phyloP scores from a whole-genome alignment of 129 eudicot species.

The Centrapalus pauciflorus region DNA sequence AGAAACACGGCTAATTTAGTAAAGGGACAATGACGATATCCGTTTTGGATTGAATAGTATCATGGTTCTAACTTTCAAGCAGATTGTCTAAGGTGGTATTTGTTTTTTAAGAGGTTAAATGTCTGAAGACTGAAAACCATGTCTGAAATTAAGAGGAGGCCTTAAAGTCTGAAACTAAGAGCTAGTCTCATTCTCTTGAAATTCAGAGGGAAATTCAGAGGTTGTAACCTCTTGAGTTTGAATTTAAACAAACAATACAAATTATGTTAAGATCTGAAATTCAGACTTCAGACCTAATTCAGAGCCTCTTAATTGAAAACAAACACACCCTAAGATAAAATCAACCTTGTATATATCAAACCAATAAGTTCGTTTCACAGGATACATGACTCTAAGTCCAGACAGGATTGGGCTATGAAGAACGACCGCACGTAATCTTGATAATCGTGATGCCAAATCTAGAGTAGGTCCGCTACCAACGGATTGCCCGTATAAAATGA shows the following conservation, averaged over 20 bases:
- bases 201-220: too few relatives aligned
- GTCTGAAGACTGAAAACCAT: too few relatives aligned
- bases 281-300: too few relatives aligned
- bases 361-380: conserved; percentile 93
- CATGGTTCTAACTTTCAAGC: not conserved
- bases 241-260: too few relatives aligned
- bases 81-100: too few relatives aligned
- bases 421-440: conserved; percentile 82
- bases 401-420: conserved; percentile 96
- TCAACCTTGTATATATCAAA: conserved; percentile 94
- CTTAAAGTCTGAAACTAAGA: too few relatives aligned
- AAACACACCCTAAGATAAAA: not conserved
- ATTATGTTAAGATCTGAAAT: too few relatives aligned
- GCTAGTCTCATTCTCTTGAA: too few relatives aligned
- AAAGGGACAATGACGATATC: not conserved
- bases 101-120: too few relatives aligned
- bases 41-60: not conserved
- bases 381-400: conserved; percentile 97
- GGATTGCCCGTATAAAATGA: conserved; percentile 90
- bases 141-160: too few relatives aligned
- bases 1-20: not conserved
- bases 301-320: too few relatives aligned
- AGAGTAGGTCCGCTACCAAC: conserved; percentile 98
- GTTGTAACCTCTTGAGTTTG: too few relatives aligned
- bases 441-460: conserved; percentile 78